Evolutionary conservation across 805 yeast species (phyloP).

Genomic region (Cephaloascus fragrans): DNA sequence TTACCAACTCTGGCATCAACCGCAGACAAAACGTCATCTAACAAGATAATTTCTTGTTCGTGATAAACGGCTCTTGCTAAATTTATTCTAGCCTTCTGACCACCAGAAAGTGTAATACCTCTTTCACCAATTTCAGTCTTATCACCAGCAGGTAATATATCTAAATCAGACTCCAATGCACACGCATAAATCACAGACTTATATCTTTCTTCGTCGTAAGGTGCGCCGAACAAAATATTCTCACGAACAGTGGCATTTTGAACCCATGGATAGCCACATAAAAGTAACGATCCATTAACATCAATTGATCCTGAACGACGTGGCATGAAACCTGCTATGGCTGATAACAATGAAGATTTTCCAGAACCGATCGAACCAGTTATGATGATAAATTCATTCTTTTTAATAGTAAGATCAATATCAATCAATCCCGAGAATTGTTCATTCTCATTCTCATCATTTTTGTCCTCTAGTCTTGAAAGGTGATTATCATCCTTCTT

Average conservation of each 20-base stretch:
- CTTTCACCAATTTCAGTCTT: conserved; percentile 34
- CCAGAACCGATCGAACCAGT: conserved; percentile 36
- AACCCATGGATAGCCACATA: conserved; percentile 31
- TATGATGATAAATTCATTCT: conserved; percentile 27
- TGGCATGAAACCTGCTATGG: conserved; percentile 30
- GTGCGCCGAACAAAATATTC: conserved; percentile 26
- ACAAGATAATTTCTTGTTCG: conserved; percentile 19
- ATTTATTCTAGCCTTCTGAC: conserved; percentile 34
- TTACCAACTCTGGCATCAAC: conserved; percentile 33
- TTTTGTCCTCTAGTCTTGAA: too few species aligned
- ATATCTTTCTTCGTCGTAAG: conserved; percentile 18
- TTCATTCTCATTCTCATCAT: too few species aligned
- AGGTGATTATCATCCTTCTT: too few species aligned
- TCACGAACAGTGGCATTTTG: conserved; percentile 31
- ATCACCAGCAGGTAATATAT: conserved; percentile 23
- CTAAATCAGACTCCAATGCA: conserved; percentile 28
- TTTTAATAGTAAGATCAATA: conserved; percentile 18
- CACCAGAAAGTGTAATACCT: conserved; percentile 34
- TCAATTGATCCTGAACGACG: conserved; percentile 16
- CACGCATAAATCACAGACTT: conserved; percentile 22
- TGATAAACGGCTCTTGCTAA: conserved; percentile 33
- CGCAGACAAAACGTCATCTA: conserved; percentile 35
- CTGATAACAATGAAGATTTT: conserved; percentile 28
- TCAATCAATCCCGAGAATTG: conserved; percentile 23
- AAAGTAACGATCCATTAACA: conserved; percentile 14